Conservation (phyloP, 768 basidiomycete species). For the Suillus plorans region DNA sequence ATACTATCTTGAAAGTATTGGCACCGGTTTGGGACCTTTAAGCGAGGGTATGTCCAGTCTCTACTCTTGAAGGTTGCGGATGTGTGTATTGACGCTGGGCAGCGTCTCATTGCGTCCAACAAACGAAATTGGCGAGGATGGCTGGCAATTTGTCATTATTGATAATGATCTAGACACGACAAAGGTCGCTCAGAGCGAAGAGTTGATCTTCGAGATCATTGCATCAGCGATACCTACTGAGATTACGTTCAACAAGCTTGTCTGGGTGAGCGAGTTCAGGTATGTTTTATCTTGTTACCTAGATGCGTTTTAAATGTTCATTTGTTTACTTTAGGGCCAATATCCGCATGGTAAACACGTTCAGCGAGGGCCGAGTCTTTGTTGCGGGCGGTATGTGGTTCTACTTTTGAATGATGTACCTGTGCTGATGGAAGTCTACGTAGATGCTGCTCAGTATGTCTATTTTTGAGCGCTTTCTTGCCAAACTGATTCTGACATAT, state of each 20-base stretch:
- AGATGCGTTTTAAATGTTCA: neutral
- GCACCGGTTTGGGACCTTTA: conserved; percentile 42
- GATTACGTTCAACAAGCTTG: conserved; percentile 26
- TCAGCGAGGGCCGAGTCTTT: neutral
- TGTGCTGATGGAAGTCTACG: neutral
- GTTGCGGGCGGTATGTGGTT: neutral
- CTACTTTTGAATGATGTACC: neutral
- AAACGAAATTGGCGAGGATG: conserved; percentile 23
- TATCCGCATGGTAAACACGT: neutral
- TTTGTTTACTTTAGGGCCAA: neutral
- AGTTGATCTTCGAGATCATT: conserved; percentile 31
- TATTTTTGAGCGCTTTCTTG: neutral
- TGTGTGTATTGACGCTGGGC: neutral
- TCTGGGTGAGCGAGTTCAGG: conserved; percentile 29
- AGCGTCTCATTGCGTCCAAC: conserved; percentile 16
- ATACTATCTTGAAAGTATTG: conserved; percentile 1
- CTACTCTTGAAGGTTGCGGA: neutral
- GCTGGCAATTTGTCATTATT: conserved; percentile 16
- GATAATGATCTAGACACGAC: conserved; percentile 12
- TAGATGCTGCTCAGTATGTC: neutral
- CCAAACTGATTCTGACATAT: neutral
- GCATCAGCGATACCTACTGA: conserved; percentile 15
- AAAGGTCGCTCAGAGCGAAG: conserved; percentile 18
- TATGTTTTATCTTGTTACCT: conserved; percentile 11
- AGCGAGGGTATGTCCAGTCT: neutral